A percentile compares a stretch with the other conserved stretches of the same genome.
These are phyloP conservation scores for Ambrosia artemisiifolia DNA, from an alignment of 129 eudicot genomes.

Conservation along the genomic window DNA sequence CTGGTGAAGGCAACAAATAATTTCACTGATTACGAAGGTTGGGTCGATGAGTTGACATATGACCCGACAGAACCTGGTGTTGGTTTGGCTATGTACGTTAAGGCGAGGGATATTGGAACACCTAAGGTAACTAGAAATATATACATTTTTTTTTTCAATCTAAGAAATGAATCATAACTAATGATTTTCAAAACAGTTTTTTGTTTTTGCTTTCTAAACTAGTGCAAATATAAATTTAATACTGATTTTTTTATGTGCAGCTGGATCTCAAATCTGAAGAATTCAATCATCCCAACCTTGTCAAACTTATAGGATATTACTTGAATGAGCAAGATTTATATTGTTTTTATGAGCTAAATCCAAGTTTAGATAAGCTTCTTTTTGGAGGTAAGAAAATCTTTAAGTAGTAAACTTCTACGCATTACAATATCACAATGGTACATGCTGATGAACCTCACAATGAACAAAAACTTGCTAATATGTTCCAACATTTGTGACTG, in stretches of 20 bases:
- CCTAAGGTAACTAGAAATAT: slow-evolving; percentile 1
- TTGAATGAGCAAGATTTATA: not conserved
- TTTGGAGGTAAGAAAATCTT: slow-evolving; percentile 18
- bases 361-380: slow-evolving; percentile 17
- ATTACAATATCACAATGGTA: not conserved
- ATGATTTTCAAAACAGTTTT: too few species aligned
- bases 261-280: slow-evolving; percentile 13
- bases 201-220: too few species aligned
- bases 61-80: slow-evolving; percentile 25
- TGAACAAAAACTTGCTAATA: not conserved
- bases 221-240: too few species aligned
- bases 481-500: not conserved
- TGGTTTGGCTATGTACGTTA: slow-evolving; percentile 27
- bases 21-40: slow-evolving; percentile 23
- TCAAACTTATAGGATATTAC: slow-evolving; percentile 19
- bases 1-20: slow-evolving; percentile 25
- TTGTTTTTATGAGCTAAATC: slow-evolving; percentile 4
- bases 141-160: not conserved
- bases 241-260: slow-evolving; percentile 19
- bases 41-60: slow-evolving; percentile 31
- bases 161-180: too few species aligned
- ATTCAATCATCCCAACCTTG: slow-evolving; percentile 19
- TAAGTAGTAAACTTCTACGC: not conserved
- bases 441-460: not conserved
- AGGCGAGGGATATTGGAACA: not conserved